phyloP scores from a whole-genome alignment of 2,329 filamentous ascomycete species.

The Exophiala calicioides region DNA sequence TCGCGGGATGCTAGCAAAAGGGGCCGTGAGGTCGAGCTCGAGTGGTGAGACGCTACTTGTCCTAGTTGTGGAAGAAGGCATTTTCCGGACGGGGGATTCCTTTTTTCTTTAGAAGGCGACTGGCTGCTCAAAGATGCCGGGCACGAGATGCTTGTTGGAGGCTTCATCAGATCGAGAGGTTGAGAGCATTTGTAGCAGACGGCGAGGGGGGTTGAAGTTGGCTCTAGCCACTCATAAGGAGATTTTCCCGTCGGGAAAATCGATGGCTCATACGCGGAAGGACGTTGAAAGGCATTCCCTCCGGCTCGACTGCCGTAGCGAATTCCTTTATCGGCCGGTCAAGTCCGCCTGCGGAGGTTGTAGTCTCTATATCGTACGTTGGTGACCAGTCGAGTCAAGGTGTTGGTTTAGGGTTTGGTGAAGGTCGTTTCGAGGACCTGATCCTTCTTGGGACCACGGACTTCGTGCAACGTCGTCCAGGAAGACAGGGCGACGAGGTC shows the following conservation, averaged over 20 bases:
- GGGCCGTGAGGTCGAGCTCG: constrained; percentile 60
- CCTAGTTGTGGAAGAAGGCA: too few relatives aligned
- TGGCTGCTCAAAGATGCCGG: too few relatives aligned
- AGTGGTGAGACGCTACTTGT: too few relatives aligned
- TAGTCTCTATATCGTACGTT: neutral
- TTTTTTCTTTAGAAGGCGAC: too few relatives aligned
- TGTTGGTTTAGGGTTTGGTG: constrained; percentile 21
- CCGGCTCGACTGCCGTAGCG: too few relatives aligned
- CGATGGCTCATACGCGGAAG: neutral
- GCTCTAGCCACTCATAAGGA: constrained; percentile 1
- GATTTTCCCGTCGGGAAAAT: constrained; percentile 11
- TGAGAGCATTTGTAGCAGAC: constrained; percentile 5
- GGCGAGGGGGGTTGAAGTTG: neutral
- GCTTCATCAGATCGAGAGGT: too few relatives aligned
- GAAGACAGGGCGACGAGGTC: constrained; percentile 19
- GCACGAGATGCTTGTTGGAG: too few relatives aligned
- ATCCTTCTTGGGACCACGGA: constrained; percentile 47
- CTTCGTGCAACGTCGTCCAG: constrained; percentile 48
- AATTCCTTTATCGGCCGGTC: neutral
- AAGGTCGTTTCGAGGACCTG: constrained; percentile 48
- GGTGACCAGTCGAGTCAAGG: neutral
- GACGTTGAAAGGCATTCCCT: neutral
- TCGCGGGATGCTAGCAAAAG: constrained; percentile 64
- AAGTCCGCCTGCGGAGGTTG: neutral
- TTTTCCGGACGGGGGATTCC: too few relatives aligned